Conservation (phyloP, 2,329 filamentous ascomycete genomes). For the Talaromyces atroroseus region DNA sequence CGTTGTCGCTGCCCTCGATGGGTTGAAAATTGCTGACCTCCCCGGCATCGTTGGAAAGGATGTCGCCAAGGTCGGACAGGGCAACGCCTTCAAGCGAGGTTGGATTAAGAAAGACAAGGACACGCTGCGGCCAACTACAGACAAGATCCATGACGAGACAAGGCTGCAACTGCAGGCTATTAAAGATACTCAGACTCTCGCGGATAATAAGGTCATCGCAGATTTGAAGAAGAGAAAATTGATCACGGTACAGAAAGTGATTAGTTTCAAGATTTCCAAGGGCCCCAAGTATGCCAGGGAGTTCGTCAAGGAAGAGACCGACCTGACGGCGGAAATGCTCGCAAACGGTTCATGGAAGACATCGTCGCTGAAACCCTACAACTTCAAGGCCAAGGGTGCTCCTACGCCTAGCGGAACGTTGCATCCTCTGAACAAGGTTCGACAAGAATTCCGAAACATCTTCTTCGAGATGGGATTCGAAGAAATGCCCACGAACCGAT, state of each 20-base stretch:
- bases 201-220: constrained; percentile 67
- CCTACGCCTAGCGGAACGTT: constrained; percentile 45
- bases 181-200: constrained; percentile 61
- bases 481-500: constrained; percentile 93
- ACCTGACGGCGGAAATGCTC: constrained; percentile 91
- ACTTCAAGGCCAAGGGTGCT: constrained; percentile 65
- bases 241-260: constrained; percentile 73
- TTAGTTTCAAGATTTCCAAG: constrained; percentile 78
- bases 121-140: constrained; percentile 50
- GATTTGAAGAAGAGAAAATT: constrained; percentile 93
- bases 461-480: constrained; percentile 99
- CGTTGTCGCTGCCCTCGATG: constrained; percentile 65
- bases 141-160: constrained; percentile 75
- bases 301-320: constrained; percentile 88
- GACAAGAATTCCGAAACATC: constrained; percentile 91
- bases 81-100: constrained; percentile 79
- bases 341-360: constrained; percentile 83
- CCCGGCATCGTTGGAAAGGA: constrained; percentile 44
- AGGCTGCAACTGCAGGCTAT: constrained; percentile 70
- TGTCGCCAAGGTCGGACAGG: constrained; percentile 66
- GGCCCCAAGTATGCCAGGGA: constrained; percentile 83
- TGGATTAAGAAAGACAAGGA: constrained; percentile 63
- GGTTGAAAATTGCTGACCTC: constrained; percentile 72
- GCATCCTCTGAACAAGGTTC: constrained; percentile 78
- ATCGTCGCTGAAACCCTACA: constrained; percentile 79